A percentile compares a stretch with the other conserved stretches of the same genome.
These are phyloP conservation scores for Candida railenensis DNA, from an alignment of 805 yeast genomes.

Conservation along the genomic window DNA sequence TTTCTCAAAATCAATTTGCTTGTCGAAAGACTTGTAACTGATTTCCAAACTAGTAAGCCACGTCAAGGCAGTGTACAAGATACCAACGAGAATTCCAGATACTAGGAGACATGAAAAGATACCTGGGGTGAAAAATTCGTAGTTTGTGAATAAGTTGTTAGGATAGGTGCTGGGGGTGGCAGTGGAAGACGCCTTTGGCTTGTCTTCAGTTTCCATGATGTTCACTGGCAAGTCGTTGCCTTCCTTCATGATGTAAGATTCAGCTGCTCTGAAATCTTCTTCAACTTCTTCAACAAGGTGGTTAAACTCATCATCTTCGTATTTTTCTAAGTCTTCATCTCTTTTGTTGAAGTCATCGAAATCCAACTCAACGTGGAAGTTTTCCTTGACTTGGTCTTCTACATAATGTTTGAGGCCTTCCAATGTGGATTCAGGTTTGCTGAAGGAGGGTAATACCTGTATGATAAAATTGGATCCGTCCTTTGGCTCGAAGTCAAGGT, in stretches of 20 bases:
- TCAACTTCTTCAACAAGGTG: conserved; percentile 21
- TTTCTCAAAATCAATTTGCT: conserved; percentile 53
- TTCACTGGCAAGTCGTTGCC: conserved; percentile 21
- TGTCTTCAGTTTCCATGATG: conserved; percentile 14
- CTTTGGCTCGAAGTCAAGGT: conserved; percentile 3
- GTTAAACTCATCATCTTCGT: conserved; percentile 12
- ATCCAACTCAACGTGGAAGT: conserved; percentile 20
- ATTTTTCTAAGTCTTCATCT: conserved; percentile 2
- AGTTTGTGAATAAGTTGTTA: conserved; percentile 57
- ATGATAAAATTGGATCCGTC: conserved; percentile 11
- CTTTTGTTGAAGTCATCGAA: conserved; percentile 20
- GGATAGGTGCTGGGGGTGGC: conserved; percentile 4
- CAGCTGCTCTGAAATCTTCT: conserved; percentile 32
- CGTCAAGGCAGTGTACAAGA: conserved; percentile 60
- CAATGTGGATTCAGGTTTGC: conserved; percentile 17
- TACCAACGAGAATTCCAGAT: conserved; percentile 53
- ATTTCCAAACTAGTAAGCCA: conserved; percentile 75
- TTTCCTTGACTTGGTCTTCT: conserved; percentile 18
- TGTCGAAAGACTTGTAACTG: conserved; percentile 80
- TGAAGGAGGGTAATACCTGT: conserved; percentile 32
- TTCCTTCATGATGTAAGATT: conserved; percentile 28
- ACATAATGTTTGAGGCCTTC: conserved; percentile 21
- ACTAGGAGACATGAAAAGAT: conserved; percentile 74
- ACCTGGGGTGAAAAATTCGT: conserved; percentile 77
- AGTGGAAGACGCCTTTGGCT: conserved; percentile 5